Conservation (phyloP, 495 filamentous ascomycete species). For the Glutinoglossum americanum region DNA sequence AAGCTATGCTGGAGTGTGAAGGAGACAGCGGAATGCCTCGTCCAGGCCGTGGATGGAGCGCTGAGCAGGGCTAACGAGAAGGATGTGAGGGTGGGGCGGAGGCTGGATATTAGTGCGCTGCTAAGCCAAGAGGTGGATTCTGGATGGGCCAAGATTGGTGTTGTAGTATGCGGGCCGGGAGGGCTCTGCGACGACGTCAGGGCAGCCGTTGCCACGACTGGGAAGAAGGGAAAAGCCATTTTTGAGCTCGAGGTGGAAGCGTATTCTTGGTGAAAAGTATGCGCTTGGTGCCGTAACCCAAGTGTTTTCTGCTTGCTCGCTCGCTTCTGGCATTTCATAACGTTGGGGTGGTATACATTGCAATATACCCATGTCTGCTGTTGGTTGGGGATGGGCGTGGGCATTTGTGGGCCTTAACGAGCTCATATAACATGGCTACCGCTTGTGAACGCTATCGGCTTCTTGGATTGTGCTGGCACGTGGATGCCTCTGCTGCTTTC, state of each 20-base stretch:
- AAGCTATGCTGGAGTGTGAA: slow-evolving; percentile 52
- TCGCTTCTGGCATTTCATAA: too few species aligned
- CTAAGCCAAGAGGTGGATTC: slow-evolving; percentile 55
- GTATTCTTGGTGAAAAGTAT: slow-evolving; percentile 46
- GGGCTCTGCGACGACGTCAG: slow-evolving; percentile 75
- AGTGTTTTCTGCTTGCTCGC: too few species aligned
- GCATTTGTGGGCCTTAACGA: too few species aligned
- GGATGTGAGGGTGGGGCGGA: slow-evolving; percentile 75
- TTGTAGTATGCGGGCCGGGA: slow-evolving; percentile 78
- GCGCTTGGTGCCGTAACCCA: too few species aligned
- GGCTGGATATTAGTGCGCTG: slow-evolving; percentile 87
- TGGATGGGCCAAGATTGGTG: slow-evolving; percentile 58
- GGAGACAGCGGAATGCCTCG: slow-evolving; percentile 52
- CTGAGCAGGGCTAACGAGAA: slow-evolving; percentile 28
- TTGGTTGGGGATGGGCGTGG: too few species aligned
- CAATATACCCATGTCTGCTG: too few species aligned
- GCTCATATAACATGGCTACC: too few species aligned
- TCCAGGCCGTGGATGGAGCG: slow-evolving; percentile 76
- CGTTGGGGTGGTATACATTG: too few species aligned
- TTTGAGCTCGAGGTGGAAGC: slow-evolving; percentile 89
- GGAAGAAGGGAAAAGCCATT: slow-evolving; percentile 27
- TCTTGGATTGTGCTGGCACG: neutral
- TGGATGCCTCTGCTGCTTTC: neutral
- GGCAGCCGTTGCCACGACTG: slow-evolving; percentile 32
- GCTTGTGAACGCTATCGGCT: too few species aligned